Evolutionary conservation across 78 protist genomes (phyloP).

Genomic region (Anaeramoeba flamelloides): DNA sequence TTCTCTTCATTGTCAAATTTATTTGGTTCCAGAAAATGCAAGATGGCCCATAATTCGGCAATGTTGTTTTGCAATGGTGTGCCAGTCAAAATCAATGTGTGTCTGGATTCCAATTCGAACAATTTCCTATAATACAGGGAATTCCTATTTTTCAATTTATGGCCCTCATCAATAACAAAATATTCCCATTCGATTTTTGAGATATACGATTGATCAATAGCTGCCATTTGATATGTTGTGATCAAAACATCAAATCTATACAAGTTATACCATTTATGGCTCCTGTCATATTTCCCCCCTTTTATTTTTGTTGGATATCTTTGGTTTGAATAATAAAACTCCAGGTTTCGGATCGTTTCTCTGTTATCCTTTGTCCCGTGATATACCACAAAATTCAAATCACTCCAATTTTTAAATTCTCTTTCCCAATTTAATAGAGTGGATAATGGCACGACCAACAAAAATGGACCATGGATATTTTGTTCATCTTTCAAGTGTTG

Average conservation of each 20-base stretch:
- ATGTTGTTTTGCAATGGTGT: slow-evolving; percentile 78
- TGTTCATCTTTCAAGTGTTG: neutral
- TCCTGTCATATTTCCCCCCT: too few relatives aligned
- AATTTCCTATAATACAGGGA: slow-evolving; percentile 64
- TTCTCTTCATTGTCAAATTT: slow-evolving; percentile 23
- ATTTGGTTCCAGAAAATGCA: slow-evolving; percentile 49
- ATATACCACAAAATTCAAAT: slow-evolving; percentile 2
- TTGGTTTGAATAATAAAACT: too few relatives aligned
- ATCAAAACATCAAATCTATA: slow-evolving; percentile 1
- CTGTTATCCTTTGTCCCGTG: slow-evolving; percentile 7
- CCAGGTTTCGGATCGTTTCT: neutral
- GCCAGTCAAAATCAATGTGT: slow-evolving; percentile 30
- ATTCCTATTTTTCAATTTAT: slow-evolving; percentile 70
- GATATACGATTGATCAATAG: slow-evolving; percentile 23
- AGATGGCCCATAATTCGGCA: slow-evolving; percentile 56
- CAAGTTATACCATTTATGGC: neutral
- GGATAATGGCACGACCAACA: slow-evolving; percentile 24
- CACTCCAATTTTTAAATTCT: slow-evolving; percentile 21
- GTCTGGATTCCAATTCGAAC: too few relatives aligned
- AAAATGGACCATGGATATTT: slow-evolving; percentile 17
- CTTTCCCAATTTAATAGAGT: slow-evolving; percentile 24
- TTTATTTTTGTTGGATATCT: too few relatives aligned
- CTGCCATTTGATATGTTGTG: slow-evolving; percentile 4
- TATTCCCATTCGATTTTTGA: slow-evolving; percentile 58
- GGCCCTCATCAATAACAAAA: slow-evolving; percentile 94